These are phyloP conservation scores for Globisporangium spiculum DNA, from an alignment of 352 stramenopile genomes.

Conservation along the genomic window DNA sequence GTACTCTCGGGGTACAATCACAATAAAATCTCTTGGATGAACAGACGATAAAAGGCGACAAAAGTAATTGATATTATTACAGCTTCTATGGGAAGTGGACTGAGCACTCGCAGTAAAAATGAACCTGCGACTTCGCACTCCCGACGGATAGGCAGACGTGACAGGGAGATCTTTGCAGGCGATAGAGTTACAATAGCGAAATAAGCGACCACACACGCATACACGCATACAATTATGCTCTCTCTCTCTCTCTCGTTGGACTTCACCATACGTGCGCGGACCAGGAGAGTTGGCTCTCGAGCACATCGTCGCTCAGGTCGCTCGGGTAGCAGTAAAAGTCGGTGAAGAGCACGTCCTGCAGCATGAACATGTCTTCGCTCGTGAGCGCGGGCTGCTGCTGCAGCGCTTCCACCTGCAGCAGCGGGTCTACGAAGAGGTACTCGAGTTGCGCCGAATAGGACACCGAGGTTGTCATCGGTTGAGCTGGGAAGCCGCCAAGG, in stretches of 20 bases:
- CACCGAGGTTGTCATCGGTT: neutral
- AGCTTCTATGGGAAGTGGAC: neutral
- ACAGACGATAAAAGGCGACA: neutral
- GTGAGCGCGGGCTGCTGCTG: neutral
- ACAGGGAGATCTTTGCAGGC: neutral
- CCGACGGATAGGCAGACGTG: neutral
- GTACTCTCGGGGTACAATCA: too few relatives aligned
- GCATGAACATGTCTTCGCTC: constrained; percentile 11
- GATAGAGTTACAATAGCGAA: neutral
- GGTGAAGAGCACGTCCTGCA: constrained; percentile 12
- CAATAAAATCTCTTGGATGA: too few relatives aligned
- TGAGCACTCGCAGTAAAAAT: neutral
- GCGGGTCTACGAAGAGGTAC: constrained; percentile 13
- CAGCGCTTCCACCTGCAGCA: constrained; percentile 2
- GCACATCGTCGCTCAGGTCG: neutral
- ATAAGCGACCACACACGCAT: neutral
- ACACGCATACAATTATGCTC: too few relatives aligned
- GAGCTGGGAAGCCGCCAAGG: neutral
- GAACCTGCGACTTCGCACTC: neutral
- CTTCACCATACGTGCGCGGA: neutral
- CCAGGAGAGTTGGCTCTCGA: constrained; percentile 4
- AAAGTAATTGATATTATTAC: neutral
- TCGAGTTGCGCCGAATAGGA: constrained; percentile 9
- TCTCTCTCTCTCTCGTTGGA: too few relatives aligned
- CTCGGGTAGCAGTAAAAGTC: neutral